Percentiles rank a stretch among this genome's conserved stretches.
Evolutionary conservation across 495 filamentous ascomycete species (phyloP).

Genomic region (Mytilinidion resinicola): DNA sequence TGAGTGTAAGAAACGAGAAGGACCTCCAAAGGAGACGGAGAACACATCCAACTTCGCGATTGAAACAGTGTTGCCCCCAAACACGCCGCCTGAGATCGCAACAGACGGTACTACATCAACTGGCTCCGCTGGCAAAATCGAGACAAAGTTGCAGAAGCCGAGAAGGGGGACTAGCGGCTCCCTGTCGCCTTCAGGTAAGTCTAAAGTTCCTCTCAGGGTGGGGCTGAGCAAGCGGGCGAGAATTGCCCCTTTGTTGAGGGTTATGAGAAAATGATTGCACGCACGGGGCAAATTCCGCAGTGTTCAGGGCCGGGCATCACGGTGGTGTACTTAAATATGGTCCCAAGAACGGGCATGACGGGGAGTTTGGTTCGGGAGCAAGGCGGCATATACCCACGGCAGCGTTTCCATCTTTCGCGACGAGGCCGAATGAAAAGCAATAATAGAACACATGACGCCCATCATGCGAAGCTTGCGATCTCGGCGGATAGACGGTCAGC

Average conservation of each 20-base stretch:
- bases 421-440: too few relatives aligned
- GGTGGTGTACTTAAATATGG: too few relatives aligned
- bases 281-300: too few relatives aligned
- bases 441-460: too few relatives aligned
- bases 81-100: not conserved
- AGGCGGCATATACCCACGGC: too few relatives aligned
- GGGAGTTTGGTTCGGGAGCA: too few relatives aligned
- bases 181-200: constrained; percentile 46
- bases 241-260: constrained; percentile 35
- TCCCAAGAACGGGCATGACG: too few relatives aligned
- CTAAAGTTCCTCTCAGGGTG: constrained; percentile 56
- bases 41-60: not conserved
- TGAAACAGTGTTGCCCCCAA: not conserved
- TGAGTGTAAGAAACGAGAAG: not conserved
- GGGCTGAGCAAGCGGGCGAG: constrained; percentile 59
- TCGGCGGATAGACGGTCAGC: too few relatives aligned
- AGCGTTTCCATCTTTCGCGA: too few relatives aligned
- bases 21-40: not conserved
- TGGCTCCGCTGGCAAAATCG: not conserved
- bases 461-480: too few relatives aligned
- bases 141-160: constrained; percentile 1
- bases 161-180: constrained; percentile 3
- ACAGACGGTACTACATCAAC: not conserved
- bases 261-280: not conserved
- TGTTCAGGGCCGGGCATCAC: too few relatives aligned